Evolutionary conservation across 768 basidiomycete genomes (phyloP).

Genomic region (Tylopilus vinaceipallidus): DNA sequence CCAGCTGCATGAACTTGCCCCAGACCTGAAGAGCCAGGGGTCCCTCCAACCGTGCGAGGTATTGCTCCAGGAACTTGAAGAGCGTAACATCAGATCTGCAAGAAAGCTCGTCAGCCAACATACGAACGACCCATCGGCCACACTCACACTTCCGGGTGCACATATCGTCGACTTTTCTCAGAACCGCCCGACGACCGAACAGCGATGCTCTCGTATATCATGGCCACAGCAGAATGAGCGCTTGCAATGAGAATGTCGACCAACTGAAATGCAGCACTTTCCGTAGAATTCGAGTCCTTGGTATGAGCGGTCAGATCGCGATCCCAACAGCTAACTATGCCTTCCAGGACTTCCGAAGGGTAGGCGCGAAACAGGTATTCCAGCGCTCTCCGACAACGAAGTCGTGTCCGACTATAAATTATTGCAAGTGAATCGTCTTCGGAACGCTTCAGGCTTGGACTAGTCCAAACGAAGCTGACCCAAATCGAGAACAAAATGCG

Average conservation of each 20-base stretch:
- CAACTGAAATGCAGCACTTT: slow-evolving; percentile 70
- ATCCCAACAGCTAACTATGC: slow-evolving; percentile 81
- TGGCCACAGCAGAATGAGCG: slow-evolving; percentile 83
- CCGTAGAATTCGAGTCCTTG: slow-evolving; percentile 38
- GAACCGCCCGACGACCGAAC: slow-evolving; percentile 52
- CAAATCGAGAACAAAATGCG: slow-evolving; percentile 77
- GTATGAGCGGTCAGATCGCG: slow-evolving; percentile 47
- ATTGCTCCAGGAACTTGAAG: slow-evolving; percentile 89
- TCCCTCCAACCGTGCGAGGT: slow-evolving; percentile 79
- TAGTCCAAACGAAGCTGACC: slow-evolving; percentile 55
- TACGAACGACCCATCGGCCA: not conserved
- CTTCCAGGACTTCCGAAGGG: slow-evolving; percentile 80
- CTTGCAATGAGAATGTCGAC: slow-evolving; percentile 81
- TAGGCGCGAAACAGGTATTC: slow-evolving; percentile 85
- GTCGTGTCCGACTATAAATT: slow-evolving; percentile 63
- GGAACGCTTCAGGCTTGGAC: slow-evolving; percentile 44
- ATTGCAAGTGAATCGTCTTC: slow-evolving; percentile 67
- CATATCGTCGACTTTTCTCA: slow-evolving; percentile 60
- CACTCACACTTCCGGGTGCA: slow-evolving; percentile 67
- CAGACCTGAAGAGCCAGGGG: slow-evolving; percentile 93
- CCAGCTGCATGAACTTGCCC: slow-evolving; percentile 71
- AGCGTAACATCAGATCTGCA: slow-evolving; percentile 66
- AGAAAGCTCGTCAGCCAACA: slow-evolving; percentile 3
- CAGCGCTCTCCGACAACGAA: slow-evolving; percentile 73
- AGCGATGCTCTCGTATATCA: slow-evolving; percentile 82